Conservation (phyloP, 192 early-diverging fungal species). For the Coemansia sp. region DNA sequence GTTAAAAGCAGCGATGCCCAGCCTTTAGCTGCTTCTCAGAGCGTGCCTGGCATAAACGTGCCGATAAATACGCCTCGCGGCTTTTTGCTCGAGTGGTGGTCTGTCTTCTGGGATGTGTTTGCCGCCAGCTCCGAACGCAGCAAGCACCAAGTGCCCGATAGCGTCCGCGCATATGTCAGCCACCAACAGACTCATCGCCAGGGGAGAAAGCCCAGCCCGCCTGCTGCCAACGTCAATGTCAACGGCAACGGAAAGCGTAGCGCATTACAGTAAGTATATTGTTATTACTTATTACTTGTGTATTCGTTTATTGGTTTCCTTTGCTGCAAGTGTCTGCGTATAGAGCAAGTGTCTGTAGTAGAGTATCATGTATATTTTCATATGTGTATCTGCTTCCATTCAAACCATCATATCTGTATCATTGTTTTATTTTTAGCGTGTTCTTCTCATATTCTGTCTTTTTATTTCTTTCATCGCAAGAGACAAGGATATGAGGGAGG, state of each 20-base stretch:
- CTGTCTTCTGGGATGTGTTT: slow-evolving; percentile 38
- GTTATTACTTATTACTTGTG: neutral
- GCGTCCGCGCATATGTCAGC: slow-evolving; percentile 22
- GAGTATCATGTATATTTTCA: too few relatives aligned
- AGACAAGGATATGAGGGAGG: too few relatives aligned
- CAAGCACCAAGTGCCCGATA: slow-evolving; percentile 13
- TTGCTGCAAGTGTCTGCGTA: too few relatives aligned
- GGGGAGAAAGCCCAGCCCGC: slow-evolving; percentile 8
- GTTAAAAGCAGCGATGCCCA: neutral
- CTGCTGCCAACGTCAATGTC: slow-evolving; percentile 19
- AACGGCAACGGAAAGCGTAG: slow-evolving; percentile 41
- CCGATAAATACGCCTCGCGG: slow-evolving; percentile 24
- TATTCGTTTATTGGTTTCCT: neutral
- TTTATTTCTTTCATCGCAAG: too few relatives aligned
- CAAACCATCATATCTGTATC: neutral
- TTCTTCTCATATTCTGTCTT: too few relatives aligned
- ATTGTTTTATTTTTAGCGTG: neutral
- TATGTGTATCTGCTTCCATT: too few relatives aligned
- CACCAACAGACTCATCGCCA: slow-evolving; percentile 22
- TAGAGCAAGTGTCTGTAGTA: too few relatives aligned
- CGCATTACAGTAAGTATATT: slow-evolving; percentile 27
- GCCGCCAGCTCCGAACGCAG: slow-evolving; percentile 24
- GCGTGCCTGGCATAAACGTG: slow-evolving; percentile 20
- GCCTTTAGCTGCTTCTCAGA: neutral
- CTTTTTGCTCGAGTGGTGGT: slow-evolving; percentile 42